Percentiles rank a stretch among this genome's conserved stretches.
Evolutionary conservation across 192 early-diverging fungal genomes (phyloP).

Genomic region (Coemansia javaensis): DNA sequence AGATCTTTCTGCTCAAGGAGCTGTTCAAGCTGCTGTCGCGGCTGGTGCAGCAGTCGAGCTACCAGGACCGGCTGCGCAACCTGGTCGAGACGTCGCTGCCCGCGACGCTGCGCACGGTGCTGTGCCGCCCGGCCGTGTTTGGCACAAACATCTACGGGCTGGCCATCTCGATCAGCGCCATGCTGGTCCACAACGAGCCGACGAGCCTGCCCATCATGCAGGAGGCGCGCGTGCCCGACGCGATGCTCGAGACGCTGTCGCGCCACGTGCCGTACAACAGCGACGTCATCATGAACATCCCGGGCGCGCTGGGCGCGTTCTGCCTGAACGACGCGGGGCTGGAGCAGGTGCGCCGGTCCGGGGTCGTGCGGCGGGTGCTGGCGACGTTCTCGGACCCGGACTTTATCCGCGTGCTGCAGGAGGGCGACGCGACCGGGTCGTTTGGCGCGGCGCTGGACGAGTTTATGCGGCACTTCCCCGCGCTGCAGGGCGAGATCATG

Average conservation of each 20-base stretch:
- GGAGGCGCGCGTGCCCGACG: slow-evolving; percentile 81
- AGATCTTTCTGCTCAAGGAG: slow-evolving; percentile 73
- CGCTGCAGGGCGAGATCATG: slow-evolving; percentile 70
- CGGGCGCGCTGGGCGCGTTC: slow-evolving; percentile 92
- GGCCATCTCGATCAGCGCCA: slow-evolving; percentile 89
- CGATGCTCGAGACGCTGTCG: slow-evolving; percentile 67
- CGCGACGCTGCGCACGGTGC: slow-evolving; percentile 62
- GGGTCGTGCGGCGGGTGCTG: slow-evolving; percentile 70
- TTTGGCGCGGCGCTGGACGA: slow-evolving; percentile 90
- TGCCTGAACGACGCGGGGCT: slow-evolving; percentile 87
- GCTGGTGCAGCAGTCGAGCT: slow-evolving; percentile 91
- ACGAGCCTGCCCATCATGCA: slow-evolving; percentile 91
- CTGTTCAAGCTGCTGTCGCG: slow-evolving; percentile 89
- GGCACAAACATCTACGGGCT: slow-evolving; percentile 79
- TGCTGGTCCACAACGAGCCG: slow-evolving; percentile 97
- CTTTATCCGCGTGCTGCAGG: slow-evolving; percentile 71
- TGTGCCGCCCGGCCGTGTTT: slow-evolving; percentile 71
- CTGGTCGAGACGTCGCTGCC: slow-evolving; percentile 88
- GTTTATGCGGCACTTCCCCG: slow-evolving; percentile 91
- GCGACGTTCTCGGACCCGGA: slow-evolving; percentile 69
- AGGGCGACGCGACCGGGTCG: slow-evolving; percentile 76
- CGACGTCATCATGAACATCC: slow-evolving; percentile 74
- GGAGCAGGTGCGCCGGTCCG: slow-evolving; percentile 70
- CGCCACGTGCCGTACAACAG: slow-evolving; percentile 71
- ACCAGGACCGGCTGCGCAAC: slow-evolving; percentile 87